Base-by-base conservation (phyloP, 1,139 yeast species). In the Diutina mesorugosa region DNA sequence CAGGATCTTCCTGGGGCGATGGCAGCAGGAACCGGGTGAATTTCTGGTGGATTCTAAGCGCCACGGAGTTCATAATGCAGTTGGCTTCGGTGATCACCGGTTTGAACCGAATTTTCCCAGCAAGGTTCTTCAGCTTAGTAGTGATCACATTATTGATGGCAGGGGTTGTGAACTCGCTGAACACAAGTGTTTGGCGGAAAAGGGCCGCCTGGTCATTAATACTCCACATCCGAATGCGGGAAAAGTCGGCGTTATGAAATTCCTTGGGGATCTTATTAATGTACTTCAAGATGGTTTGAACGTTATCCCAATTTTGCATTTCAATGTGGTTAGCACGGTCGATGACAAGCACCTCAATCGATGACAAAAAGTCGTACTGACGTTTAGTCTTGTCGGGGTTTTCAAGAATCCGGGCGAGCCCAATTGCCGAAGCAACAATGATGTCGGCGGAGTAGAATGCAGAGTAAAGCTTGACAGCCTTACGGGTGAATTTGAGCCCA, bases 261-360 rank as follows among this genome's bases (percentile, higher is more conserved):
- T 80, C 77, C 60, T 80, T 80, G 6, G 99, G 99, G 53, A 90
- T 81, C 59, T 78, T 74, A 69, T 90, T 90, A 58, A 90, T 64
- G 66, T 86, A 83, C 61, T 85, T 83, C 64, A 85, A 73, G n/a
- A 91, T 79, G 0, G 85, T 78, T 48, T 76, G 78, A 6, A 93
- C 79, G 71, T 93, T 96, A 50, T 87, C 88, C 93, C 97, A 87
- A 65, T 91, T 90, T 70, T 95, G 99, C 88, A 87, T 88, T 66
- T 88, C 89, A 60, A 91, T 77, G 51, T 91, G 90, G 66, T 90
- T 90, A 9, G 95, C 84, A 64, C 86, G 88, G 68, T 93, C 99
- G 47, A 90, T 72, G 35, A 91, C 73, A 53, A 85, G 70, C 7
- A 95, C 69, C 69, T 93, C 99, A 61, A 93, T 87, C 0, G 98